These are phyloP conservation scores for Phanerochaete carnosa DNA, from an alignment of 768 basidiomycete genomes.

Conservation along the genomic window DNA sequence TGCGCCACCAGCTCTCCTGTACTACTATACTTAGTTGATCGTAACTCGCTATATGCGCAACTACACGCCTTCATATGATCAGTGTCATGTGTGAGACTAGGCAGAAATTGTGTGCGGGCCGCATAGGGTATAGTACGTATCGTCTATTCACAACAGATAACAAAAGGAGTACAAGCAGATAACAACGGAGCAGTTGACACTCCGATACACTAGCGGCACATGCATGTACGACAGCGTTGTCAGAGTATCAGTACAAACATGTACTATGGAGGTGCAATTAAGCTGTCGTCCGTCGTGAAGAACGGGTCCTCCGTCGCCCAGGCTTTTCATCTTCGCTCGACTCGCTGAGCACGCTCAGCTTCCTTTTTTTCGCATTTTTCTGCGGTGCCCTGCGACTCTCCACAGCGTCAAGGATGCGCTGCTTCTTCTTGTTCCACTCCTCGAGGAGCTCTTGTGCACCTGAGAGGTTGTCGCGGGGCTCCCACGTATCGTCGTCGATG, in stretches of 20 bases:
- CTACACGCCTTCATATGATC: too few relatives aligned
- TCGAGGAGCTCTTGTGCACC: conserved; percentile 13
- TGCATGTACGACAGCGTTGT: not conserved
- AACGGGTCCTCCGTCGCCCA: not conserved
- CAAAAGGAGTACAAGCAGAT: not conserved
- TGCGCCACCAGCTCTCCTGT: not conserved
- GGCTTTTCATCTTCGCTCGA: not conserved
- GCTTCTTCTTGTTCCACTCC: conserved; percentile 11
- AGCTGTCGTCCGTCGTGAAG: not conserved
- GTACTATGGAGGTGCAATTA: too few relatives aligned
- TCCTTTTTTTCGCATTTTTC: not conserved
- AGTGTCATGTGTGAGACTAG: too few relatives aligned
- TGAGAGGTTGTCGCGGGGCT: conserved; percentile 4
- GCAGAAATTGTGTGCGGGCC: not conserved
- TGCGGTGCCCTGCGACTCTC: not conserved
- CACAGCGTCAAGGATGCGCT: not conserved
- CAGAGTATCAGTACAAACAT: not conserved
- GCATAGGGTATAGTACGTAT: not conserved
- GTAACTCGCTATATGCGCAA: not conserved
- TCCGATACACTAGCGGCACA: not conserved
- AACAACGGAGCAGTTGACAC: not conserved
- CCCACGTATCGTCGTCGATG: conserved; percentile 21
- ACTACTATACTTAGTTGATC: not conserved
- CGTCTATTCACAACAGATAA: not conserved
- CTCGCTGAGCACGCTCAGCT: not conserved